Percentiles rank a stretch among this genome's conserved stretches.
These are phyloP conservation scores for Cladosporium velox DNA, from an alignment of 2,329 filamentous ascomycete species.

Conservation along the genomic window DNA sequence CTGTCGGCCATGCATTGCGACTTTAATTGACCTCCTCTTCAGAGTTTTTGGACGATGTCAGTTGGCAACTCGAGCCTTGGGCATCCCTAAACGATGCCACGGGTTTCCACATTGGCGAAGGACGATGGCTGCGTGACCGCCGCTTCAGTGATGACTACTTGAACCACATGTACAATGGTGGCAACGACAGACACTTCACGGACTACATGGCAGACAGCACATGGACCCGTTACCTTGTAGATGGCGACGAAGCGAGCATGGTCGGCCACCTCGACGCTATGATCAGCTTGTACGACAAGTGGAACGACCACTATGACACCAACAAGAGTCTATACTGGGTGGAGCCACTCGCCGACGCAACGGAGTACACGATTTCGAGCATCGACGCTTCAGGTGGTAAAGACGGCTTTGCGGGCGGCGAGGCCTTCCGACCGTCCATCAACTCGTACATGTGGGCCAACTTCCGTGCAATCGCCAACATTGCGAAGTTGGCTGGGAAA, in stretches of 20 bases:
- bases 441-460: conserved; percentile 50
- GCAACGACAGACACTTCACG: conserved; percentile 47
- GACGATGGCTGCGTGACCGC: conserved; percentile 48
- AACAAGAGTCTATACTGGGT: conserved; percentile 47
- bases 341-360: conserved; percentile 47
- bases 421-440: conserved; percentile 48
- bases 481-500: conserved; percentile 40
- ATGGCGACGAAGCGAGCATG: conserved; percentile 41
- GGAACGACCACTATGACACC: conserved; percentile 43
- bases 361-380: conserved; percentile 49
- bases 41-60: conserved; percentile 48
- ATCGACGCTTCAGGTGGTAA: conserved; percentile 45
- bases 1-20: background rate
- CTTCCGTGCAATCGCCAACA: conserved; percentile 44
- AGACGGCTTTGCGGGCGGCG: conserved; percentile 46
- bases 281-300: conserved; percentile 42
- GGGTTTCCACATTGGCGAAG: conserved; percentile 48
- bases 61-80: conserved; percentile 47
- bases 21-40: background rate
- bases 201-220: conserved; percentile 47
- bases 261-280: conserved; percentile 40
- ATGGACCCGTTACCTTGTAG: conserved; percentile 46
- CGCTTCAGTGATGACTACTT: conserved; percentile 49
- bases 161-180: conserved; percentile 45
- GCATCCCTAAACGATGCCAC: conserved; percentile 49